phyloP scores from a whole-genome alignment of 2,329 filamentous ascomycete genomes.

The Fusarium veterinarium region DNA sequence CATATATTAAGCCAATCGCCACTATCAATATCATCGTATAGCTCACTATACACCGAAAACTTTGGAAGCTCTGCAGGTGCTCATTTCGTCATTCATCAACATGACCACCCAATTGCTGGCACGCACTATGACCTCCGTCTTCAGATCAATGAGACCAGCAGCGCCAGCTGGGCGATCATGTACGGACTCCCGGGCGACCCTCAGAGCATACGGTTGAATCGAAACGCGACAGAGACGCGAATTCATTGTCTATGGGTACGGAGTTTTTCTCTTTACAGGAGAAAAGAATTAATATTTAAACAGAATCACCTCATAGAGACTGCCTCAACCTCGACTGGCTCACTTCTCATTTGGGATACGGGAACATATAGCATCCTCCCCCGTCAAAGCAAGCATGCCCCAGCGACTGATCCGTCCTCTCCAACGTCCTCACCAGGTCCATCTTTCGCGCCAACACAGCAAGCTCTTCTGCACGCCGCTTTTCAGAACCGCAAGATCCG shows the following conservation, averaged over 20 bases:
- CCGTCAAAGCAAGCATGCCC: conserved; percentile 49
- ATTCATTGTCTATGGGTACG: conserved; percentile 70
- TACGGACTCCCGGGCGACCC: conserved; percentile 70
- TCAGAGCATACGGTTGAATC: conserved; percentile 63
- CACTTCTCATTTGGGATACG: conserved; percentile 72
- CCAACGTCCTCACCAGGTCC: conserved; percentile 29
- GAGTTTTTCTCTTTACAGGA: neutral
- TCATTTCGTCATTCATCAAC: conserved; percentile 78
- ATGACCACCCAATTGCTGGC: conserved; percentile 77
- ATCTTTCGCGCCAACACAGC: conserved; percentile 49
- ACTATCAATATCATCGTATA: conserved; percentile 51
- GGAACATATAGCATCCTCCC: conserved; percentile 68
- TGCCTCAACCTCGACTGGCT: conserved; percentile 64
- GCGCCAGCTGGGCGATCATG: conserved; percentile 73
- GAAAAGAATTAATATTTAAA: neutral
- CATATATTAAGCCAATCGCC: conserved; percentile 45
- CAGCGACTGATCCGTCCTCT: conserved; percentile 47
- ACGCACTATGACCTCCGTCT: conserved; percentile 76
- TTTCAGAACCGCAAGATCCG: conserved; percentile 68
- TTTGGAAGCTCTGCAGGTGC: conserved; percentile 50
- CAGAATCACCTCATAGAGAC: conserved; percentile 72
- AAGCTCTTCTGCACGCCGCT: conserved; percentile 61
- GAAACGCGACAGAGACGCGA: conserved; percentile 71
- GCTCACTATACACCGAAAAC: conserved; percentile 52
- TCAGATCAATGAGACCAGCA: conserved; percentile 75